Evolutionary conservation across 1,139 yeast species (phyloP).

Genomic region (Zhuliangozyma parablackwelliae): DNA sequence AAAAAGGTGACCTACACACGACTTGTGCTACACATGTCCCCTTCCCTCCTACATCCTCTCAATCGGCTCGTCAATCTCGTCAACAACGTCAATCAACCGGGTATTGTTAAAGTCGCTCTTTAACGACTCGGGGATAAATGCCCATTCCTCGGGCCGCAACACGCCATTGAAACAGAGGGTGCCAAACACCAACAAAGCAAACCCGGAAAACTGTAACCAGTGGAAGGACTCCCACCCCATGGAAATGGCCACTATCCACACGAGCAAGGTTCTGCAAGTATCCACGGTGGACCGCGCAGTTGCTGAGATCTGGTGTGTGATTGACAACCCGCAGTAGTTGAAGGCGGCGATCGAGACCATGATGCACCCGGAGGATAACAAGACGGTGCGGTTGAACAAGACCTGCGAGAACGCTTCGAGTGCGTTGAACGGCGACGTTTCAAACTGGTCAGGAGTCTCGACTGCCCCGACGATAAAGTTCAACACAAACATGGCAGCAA

Average conservation of each 20-base stretch:
- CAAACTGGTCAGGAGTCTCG: conserved; percentile 28
- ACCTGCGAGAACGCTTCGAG: conserved; percentile 49
- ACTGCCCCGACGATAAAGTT: conserved; percentile 38
- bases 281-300: conserved; percentile 79
- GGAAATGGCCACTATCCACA: conserved; percentile 70
- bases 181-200: conserved; percentile 61
- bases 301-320: conserved; percentile 65
- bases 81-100: conserved; percentile 29
- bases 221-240: conserved; percentile 77
- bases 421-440: conserved; percentile 54
- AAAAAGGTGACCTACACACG: neutral
- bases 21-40: neutral
- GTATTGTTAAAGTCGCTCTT: conserved; percentile 13
- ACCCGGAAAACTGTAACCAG: conserved; percentile 60
- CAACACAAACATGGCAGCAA: conserved; percentile 40
- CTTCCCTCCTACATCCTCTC: conserved; percentile 4
- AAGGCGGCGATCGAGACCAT: conserved; percentile 72
- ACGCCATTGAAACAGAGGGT: conserved; percentile 75
- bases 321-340: conserved; percentile 70
- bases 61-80: conserved; percentile 20
- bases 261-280: conserved; percentile 70
- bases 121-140: conserved; percentile 43
- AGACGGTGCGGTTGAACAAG: conserved; percentile 34
- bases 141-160: conserved; percentile 44
- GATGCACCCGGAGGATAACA: conserved; percentile 55